Conservation (phyloP, 1,139 yeast species). For the Arxiozyma telluris region DNA sequence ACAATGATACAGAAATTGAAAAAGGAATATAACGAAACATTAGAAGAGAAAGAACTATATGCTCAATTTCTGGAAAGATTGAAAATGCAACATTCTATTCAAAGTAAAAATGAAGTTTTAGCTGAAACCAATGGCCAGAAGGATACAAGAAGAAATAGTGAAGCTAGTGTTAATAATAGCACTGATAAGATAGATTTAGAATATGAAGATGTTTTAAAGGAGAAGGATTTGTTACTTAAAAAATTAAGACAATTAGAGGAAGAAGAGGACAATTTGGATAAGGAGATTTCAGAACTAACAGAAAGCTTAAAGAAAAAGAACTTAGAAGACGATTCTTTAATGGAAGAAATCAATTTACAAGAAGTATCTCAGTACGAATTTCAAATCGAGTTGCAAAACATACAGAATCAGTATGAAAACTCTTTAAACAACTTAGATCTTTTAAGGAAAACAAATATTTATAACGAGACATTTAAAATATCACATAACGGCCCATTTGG, state of each 20-base stretch:
- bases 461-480: slow-evolving; percentile 71
- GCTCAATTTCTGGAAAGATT: slow-evolving; percentile 61
- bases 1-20: slow-evolving; percentile 58
- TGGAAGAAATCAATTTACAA: slow-evolving; percentile 42
- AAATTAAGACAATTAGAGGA: slow-evolving; percentile 30
- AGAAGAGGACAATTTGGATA: slow-evolving; percentile 33
- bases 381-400: slow-evolving; percentile 46
- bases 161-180: not conserved
- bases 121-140: slow-evolving; percentile 12
- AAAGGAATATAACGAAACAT: slow-evolving; percentile 60
- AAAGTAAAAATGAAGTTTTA: slow-evolving; percentile 21
- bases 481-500: slow-evolving; percentile 80
- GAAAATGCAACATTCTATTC: slow-evolving; percentile 37
- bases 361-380: slow-evolving; percentile 44
- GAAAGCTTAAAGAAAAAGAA: slow-evolving; percentile 32
- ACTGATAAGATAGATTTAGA: slow-evolving; percentile 21
- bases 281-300: slow-evolving; percentile 42
- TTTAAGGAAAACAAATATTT: slow-evolving; percentile 68
- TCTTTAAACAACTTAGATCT: slow-evolving; percentile 59
- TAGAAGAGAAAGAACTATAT: slow-evolving; percentile 73
- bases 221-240: slow-evolving; percentile 31
- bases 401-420: slow-evolving; percentile 52
- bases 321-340: slow-evolving; percentile 35
- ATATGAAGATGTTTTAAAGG: slow-evolving; percentile 15
- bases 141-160: not conserved